Conservation (phyloP, 2,329 filamentous ascomycete species). For the Fusarium sulawesiense region DNA sequence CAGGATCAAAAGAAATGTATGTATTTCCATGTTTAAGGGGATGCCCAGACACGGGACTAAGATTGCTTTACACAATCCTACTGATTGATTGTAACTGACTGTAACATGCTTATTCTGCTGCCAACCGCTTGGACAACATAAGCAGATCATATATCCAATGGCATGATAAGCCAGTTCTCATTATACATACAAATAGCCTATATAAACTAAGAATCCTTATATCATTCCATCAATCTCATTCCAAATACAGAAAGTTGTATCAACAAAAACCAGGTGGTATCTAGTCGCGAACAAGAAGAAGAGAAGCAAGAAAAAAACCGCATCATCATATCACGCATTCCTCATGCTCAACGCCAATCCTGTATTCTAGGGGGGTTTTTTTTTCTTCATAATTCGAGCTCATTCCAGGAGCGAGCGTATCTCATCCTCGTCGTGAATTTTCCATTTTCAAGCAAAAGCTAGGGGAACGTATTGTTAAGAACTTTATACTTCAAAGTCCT, state of each 20-base stretch:
- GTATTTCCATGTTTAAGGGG: not conserved
- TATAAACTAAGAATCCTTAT: not conserved
- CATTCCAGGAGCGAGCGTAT: not conserved
- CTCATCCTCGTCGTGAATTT: not conserved
- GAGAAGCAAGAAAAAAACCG: conserved; percentile 1
- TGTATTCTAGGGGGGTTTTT: not conserved
- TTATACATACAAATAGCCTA: conserved; percentile 12
- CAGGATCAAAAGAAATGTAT: not conserved
- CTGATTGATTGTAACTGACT: not conserved
- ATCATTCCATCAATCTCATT: conserved; percentile 17
- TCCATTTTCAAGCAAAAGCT: not conserved
- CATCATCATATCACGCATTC: conserved; percentile 13
- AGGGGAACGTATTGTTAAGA: not conserved
- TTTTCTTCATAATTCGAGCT: not conserved
- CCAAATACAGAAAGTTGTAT: conserved; percentile 17
- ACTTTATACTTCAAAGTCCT: not conserved
- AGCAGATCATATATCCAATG: not conserved
- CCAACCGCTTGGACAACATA: not conserved
- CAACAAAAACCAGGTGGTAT: conserved; percentile 40
- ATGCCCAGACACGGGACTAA: not conserved
- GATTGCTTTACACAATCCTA: not conserved
- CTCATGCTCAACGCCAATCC: conserved; percentile 26
- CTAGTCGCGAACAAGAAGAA: conserved; percentile 35
- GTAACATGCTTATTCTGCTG: not conserved
- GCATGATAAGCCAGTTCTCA: not conserved